Evolutionary conservation across 495 filamentous ascomycete genomes (phyloP), one percentile per base, ranked within the genome.

Genomic region (Aspergillus baeticus): DNA sequence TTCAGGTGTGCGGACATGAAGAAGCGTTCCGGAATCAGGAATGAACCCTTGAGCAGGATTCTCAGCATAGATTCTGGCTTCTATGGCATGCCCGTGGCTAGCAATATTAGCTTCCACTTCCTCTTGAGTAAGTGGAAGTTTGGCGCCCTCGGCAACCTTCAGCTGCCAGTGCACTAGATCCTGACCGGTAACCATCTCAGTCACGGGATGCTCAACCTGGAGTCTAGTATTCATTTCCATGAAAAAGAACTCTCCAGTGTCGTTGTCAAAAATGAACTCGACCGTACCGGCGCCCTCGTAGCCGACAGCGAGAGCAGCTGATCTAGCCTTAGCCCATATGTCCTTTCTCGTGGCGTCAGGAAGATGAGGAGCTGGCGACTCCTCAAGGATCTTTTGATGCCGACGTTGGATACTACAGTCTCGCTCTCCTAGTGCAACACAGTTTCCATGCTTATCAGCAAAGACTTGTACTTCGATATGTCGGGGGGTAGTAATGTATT

Each of bases 181-280:
- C 59, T 92, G 88, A 14, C 92, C 93, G 13, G 92, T 97, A 29
- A 98, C 88, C 86, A 92, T 94, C 72, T 99, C 94, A 3, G 90
- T 98, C 18, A 98, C 94, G 8, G 94, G 95, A 62, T 99, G 94
- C 71, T 98, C 94, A 20, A 98, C 94, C 68, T 98, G 94, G 8
- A 98, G 79, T 48, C 94, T 82, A 0, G 94, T 97, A 73, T 98
- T 98, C 94, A 98, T 98, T 73, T 98, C 94, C 94, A 98, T 98
- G 73, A 99, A 99, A 77, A 90, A 99, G 72, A 98, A 98, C 41
- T 92, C 81, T 7, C 88, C 89, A 0, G 87, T 87, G 57, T 97
- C 95, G 63, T 94, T 95, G 76, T 99, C 95, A 54, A 99, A 92
- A 55, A 99, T 99, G 69, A 97, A 98, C 68, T 99, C 94, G 6